Percentiles rank a stretch among this genome's conserved stretches.
Evolutionary conservation across 2,329 filamentous ascomycete genomes (phyloP).

Genomic region (Colletotrichum sp.): DNA sequence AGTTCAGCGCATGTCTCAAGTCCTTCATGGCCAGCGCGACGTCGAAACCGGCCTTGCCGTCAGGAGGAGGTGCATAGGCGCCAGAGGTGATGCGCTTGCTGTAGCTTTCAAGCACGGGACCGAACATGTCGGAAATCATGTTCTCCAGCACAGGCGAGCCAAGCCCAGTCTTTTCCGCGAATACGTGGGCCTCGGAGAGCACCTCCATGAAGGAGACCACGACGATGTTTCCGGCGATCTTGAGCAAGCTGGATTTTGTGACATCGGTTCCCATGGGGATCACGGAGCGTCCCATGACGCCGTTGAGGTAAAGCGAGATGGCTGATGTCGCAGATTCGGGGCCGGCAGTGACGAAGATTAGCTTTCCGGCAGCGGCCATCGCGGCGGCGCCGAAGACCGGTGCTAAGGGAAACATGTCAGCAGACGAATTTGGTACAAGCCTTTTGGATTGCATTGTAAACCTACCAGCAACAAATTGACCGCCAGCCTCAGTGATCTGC

Average conservation of each 20-base stretch:
- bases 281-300: constrained; percentile 41
- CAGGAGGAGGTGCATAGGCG: constrained; percentile 27
- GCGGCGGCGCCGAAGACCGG: constrained; percentile 46
- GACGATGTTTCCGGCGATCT: constrained; percentile 46
- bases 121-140: constrained; percentile 32
- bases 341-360: constrained; percentile 46
- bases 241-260: constrained; percentile 42
- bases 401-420: constrained; percentile 22
- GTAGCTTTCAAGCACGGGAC: constrained; percentile 27
- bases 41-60: background rate
- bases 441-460: background rate
- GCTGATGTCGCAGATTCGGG: constrained; percentile 32
- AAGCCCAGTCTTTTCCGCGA: constrained; percentile 33
- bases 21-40: constrained; percentile 6
- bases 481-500: background rate
- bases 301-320: constrained; percentile 41
- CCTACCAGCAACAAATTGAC: constrained; percentile 45
- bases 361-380: constrained; percentile 44
- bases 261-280: constrained; percentile 46
- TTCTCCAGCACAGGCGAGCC: constrained; percentile 27
- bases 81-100: constrained; percentile 31
- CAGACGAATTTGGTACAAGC: background rate
- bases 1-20: background rate
- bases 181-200: constrained; percentile 31
- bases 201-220: constrained; percentile 28